Percentiles rank a stretch among this genome's conserved stretches.
phyloP scores from a whole-genome alignment of 345 rosid species.

The Bruguiera parviflora region DNA sequence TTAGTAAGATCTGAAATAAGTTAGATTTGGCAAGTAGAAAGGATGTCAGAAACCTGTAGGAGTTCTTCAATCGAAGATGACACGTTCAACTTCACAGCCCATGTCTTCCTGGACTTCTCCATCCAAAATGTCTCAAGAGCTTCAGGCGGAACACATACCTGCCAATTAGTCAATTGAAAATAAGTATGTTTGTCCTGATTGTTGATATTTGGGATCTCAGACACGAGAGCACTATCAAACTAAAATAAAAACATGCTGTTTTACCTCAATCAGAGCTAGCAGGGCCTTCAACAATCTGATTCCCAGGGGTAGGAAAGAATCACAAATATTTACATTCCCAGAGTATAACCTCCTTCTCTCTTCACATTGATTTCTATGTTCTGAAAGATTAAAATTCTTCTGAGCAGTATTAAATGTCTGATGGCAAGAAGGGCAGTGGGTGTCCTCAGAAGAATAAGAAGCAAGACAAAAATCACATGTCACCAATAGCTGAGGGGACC shows the following conservation, averaged over 20 bases:
- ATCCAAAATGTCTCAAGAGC: conserved; percentile 77
- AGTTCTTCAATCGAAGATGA: conserved; percentile 64
- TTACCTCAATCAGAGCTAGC: conserved; percentile 71
- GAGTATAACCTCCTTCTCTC: conserved; percentile 34
- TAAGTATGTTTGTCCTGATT: neutral
- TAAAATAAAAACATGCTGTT: neutral
- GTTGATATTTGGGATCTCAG: neutral
- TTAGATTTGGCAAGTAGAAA: neutral
- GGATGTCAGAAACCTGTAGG: conserved; percentile 53
- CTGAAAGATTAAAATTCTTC: conserved; percentile 26
- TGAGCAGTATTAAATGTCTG: conserved; percentile 41
- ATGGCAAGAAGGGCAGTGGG: conserved; percentile 69
- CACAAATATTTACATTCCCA: conserved; percentile 24
- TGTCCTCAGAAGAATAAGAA: conserved; percentile 46
- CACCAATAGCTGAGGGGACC: conserved; percentile 50
- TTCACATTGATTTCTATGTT: conserved; percentile 46
- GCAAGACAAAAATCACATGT: conserved; percentile 64
- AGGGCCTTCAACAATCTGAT: conserved; percentile 67
- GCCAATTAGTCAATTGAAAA: conserved; percentile 18
- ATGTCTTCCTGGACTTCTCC: conserved; percentile 46
- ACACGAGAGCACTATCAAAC: neutral
- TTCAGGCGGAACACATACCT: conserved; percentile 77
- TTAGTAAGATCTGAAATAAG: neutral
- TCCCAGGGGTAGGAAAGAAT: conserved; percentile 65
- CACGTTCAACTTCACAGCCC: conserved; percentile 56